A percentile compares a stretch with the other conserved stretches of the same genome.
Conservation (phyloP, 78 protist species). For the Cyanophora paradoxa region DNA sequence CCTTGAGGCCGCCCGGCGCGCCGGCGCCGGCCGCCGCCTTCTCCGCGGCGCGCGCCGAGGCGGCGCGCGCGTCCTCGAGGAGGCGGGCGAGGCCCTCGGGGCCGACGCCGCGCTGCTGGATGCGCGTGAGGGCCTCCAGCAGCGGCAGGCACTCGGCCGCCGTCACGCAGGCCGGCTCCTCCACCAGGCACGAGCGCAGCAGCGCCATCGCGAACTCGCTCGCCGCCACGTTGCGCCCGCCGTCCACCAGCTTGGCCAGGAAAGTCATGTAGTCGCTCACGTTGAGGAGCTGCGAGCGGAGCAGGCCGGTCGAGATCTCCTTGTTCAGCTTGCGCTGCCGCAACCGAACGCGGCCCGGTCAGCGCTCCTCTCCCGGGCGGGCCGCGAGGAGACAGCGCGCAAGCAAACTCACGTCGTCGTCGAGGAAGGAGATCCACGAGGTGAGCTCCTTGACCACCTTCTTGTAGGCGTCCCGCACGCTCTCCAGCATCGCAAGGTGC, state of each 20-base stretch:
- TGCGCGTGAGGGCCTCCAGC: slow-evolving; percentile 36
- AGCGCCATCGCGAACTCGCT: not conserved
- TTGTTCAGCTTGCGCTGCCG: slow-evolving; percentile 3
- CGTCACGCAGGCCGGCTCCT: not conserved
- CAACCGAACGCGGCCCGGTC: too few relatives aligned
- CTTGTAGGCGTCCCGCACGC: not conserved
- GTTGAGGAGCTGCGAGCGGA: not conserved
- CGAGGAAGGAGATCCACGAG: not conserved
- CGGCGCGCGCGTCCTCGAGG: not conserved
- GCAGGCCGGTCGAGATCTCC: slow-evolving; percentile 2
- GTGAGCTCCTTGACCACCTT: slow-evolving; percentile 9
- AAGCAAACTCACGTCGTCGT: too few relatives aligned
- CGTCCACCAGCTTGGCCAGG: not conserved
- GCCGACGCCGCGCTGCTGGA: too few relatives aligned
- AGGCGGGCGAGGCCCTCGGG: too few relatives aligned
- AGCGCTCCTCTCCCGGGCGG: too few relatives aligned
- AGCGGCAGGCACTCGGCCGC: not conserved
- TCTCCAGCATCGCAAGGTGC: slow-evolving; percentile 9
- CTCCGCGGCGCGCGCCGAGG: not conserved
- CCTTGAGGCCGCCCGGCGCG: not conserved
- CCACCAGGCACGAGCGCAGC: not conserved
- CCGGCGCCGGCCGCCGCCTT: not conserved
- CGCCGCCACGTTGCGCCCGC: not conserved
- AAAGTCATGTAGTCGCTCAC: not conserved
- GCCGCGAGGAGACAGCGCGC: too few relatives aligned